Evolutionary conservation across 2,329 filamentous ascomycete genomes (phyloP).

Genomic region (Nigrospora sphaerica): DNA sequence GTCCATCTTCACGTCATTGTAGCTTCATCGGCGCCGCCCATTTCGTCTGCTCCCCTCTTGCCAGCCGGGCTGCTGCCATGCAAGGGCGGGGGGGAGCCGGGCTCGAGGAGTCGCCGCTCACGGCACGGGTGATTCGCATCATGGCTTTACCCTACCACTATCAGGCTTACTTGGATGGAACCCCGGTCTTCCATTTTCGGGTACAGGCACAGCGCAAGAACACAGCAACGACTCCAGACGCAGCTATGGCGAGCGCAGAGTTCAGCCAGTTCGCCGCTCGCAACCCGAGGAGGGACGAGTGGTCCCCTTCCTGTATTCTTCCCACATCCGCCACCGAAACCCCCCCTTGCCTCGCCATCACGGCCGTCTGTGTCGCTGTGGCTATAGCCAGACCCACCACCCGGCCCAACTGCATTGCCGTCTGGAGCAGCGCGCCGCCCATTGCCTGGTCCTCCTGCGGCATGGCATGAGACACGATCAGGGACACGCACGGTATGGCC

Average conservation of each 20-base stretch:
- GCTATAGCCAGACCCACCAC: slow-evolving; percentile 25
- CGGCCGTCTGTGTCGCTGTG: not conserved
- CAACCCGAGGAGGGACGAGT: not conserved
- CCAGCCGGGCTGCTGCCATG: too few species aligned
- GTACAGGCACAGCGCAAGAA: not conserved
- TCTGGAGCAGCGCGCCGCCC: slow-evolving; percentile 32
- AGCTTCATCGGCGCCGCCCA: too few species aligned
- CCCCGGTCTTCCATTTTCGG: too few species aligned
- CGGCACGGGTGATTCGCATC: too few species aligned
- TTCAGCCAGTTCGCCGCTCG: not conserved
- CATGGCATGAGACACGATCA: slow-evolving; percentile 30
- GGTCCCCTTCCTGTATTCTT: not conserved
- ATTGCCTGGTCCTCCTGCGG: slow-evolving; percentile 31
- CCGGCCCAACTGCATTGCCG: slow-evolving; percentile 31
- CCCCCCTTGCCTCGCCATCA: not conserved
- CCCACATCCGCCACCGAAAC: not conserved
- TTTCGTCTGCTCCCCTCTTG: too few species aligned
- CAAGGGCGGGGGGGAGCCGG: too few species aligned
- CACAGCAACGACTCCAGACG: not conserved
- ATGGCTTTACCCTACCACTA: too few species aligned
- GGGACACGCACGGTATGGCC: slow-evolving; percentile 28
- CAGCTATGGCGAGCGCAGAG: not conserved
- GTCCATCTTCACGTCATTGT: too few species aligned
- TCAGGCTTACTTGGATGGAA: too few species aligned
- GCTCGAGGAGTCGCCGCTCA: too few species aligned